These are phyloP conservation scores for Boletellus ananas DNA, from an alignment of 768 basidiomycete species.

Conservation along the genomic window DNA sequence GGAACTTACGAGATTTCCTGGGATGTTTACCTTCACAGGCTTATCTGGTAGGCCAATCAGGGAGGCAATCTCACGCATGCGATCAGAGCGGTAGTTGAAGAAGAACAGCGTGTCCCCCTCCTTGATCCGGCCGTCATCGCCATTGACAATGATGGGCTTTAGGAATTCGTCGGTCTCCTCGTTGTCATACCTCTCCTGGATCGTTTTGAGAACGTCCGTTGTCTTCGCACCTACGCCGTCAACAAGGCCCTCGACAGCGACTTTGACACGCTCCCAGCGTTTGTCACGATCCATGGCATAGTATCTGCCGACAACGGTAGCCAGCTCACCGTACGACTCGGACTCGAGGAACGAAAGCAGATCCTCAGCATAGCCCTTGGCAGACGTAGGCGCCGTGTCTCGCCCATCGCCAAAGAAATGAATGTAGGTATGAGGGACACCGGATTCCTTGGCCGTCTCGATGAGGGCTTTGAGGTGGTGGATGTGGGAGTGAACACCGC, in stretches of 20 bases:
- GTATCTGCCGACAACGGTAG: conserved; percentile 86
- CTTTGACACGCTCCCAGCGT: conserved; percentile 91
- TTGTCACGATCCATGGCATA: conserved; percentile 98
- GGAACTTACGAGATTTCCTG: conserved; percentile 67
- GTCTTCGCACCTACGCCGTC: conserved; percentile 61
- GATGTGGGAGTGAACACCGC: conserved; percentile 97
- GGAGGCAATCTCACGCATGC: conserved; percentile 86
- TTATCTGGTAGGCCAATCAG: conserved; percentile 81
- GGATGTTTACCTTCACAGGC: conserved; percentile 78
- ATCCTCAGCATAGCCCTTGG: conserved; percentile 72
- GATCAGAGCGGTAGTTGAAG: conserved; percentile 97
- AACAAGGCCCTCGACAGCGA: conserved; percentile 83
- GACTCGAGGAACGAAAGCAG: conserved; percentile 74
- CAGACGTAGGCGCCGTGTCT: conserved; percentile 87
- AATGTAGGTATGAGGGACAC: conserved; percentile 81
- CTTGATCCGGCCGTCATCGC: conserved; percentile 74
- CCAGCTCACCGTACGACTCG: conserved; percentile 74
- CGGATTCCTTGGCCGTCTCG: conserved; percentile 82
- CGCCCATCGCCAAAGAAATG: conserved; percentile 96
- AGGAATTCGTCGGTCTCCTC: conserved; percentile 94
- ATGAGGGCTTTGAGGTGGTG: conserved; percentile 86
- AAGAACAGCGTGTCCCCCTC: conserved; percentile 89
- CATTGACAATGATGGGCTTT: conserved; percentile 88
- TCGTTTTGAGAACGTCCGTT: conserved; percentile 55
- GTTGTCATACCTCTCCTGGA: conserved; percentile 73